Conservation (phyloP, 2,329 filamentous ascomycete species). For the Trichoderma atroviride region DNA sequence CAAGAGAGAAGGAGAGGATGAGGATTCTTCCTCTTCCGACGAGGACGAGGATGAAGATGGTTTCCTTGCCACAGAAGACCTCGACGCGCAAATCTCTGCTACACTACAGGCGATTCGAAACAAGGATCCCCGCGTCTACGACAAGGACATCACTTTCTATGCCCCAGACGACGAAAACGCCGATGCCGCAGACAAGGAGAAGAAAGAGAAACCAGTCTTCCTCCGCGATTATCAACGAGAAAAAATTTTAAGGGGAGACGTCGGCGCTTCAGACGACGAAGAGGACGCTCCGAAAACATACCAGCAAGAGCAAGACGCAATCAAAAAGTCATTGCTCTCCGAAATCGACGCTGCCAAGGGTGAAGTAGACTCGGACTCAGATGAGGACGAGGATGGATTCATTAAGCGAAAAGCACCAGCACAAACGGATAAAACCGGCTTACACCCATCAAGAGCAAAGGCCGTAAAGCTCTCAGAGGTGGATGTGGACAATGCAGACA, state of each 20-base stretch:
- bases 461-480: conserved; percentile 55
- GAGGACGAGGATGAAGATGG: conserved; percentile 91
- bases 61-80: conserved; percentile 78
- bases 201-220: conserved; percentile 82
- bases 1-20: conserved; percentile 50
- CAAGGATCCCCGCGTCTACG: conserved; percentile 91
- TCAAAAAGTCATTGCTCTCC: conserved; percentile 76
- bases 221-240: conserved; percentile 90
- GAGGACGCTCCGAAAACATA: conserved; percentile 69
- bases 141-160: conserved; percentile 79
- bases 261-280: conserved; percentile 61
- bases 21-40: conserved; percentile 69
- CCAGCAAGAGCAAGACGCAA: conserved; percentile 80
- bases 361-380: conserved; percentile 49
- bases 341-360: conserved; percentile 72
- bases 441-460: conserved; percentile 59
- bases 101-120: conserved; percentile 84
- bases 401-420: conserved; percentile 70
- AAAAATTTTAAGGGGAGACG: conserved; percentile 76
- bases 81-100: conserved; percentile 85
- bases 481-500: conserved; percentile 76
- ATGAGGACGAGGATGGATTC: conserved; percentile 64
- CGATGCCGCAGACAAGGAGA: conserved; percentile 45
- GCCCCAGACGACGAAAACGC: conserved; percentile 58
- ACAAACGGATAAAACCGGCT: conserved; percentile 44